phyloP scores from a whole-genome alignment of 345 rosid genomes.

The Pistacia integerrima region DNA sequence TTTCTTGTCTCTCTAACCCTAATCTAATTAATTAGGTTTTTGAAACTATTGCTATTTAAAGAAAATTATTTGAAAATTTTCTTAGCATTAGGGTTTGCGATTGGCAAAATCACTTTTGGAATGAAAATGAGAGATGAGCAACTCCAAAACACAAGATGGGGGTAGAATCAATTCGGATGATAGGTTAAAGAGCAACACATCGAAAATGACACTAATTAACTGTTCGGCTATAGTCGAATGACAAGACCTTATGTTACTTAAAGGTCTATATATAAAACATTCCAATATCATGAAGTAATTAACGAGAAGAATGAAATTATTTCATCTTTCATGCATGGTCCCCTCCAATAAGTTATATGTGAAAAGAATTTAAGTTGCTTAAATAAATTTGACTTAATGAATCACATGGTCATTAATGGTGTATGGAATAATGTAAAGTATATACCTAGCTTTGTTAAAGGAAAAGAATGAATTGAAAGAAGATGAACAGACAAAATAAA shows the following conservation, averaged over 20 bases:
- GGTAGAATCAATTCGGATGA: conserved; percentile 5
- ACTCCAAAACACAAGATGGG: neutral
- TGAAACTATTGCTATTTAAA: neutral
- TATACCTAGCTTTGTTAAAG: neutral
- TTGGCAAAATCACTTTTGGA: neutral
- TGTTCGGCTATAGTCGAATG: too few relatives aligned
- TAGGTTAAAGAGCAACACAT: conserved; percentile 8
- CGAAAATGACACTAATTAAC: neutral
- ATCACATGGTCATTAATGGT: too few relatives aligned
- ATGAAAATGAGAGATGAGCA: conserved; percentile 12
- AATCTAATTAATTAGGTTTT: too few relatives aligned
- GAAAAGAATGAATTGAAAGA: conserved; percentile 4
- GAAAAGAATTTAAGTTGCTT: too few relatives aligned
- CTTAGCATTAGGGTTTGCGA: neutral
- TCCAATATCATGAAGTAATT: neutral
- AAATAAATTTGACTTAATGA: too few relatives aligned
- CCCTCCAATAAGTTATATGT: neutral
- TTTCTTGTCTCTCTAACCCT: conserved; percentile 7
- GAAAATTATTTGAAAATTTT: neutral
- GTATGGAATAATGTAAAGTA: neutral
- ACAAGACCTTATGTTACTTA: too few relatives aligned
- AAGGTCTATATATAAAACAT: too few relatives aligned
- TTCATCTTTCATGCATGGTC: neutral
- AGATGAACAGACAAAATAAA: too few relatives aligned
- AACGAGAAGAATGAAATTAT: neutral